These are phyloP conservation scores for Mortierella polycephala DNA, from an alignment of 371 early-diverging fungal species.

Conservation along the genomic window DNA sequence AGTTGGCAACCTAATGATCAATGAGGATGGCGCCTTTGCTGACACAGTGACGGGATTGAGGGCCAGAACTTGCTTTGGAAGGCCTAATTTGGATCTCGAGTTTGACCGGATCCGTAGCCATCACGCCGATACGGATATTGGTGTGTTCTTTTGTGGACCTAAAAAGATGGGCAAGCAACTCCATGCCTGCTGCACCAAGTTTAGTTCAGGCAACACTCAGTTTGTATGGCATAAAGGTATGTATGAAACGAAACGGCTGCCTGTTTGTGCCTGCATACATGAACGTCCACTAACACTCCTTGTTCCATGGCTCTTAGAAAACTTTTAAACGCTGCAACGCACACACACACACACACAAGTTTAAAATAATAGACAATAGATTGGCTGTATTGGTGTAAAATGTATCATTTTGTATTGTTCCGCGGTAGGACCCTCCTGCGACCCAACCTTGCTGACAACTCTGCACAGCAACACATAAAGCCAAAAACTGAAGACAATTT, in stretches of 20 bases:
- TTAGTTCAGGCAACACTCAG: constrained; percentile 23
- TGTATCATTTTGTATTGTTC: too few species aligned
- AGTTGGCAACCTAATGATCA: constrained; percentile 61
- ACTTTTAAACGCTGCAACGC: too few species aligned
- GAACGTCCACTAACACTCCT: too few species aligned
- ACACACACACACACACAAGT: too few species aligned
- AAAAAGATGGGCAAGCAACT: constrained; percentile 57
- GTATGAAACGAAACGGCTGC: not conserved
- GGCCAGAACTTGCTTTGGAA: constrained; percentile 66
- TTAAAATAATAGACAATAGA: too few species aligned
- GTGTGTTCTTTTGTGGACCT: constrained; percentile 72
- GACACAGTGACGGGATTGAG: constrained; percentile 67
- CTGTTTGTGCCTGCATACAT: not conserved
- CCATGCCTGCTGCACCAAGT: constrained; percentile 48
- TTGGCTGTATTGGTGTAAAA: too few species aligned
- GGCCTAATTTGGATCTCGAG: constrained; percentile 62
- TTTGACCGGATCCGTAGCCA: constrained; percentile 58
- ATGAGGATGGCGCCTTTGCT: constrained; percentile 58
- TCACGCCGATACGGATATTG: constrained; percentile 61
- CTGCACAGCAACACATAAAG: too few species aligned
- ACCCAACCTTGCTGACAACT: too few species aligned
- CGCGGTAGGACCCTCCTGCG: too few species aligned
- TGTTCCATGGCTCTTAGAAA: not conserved
- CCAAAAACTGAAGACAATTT: too few species aligned
- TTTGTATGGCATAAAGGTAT: constrained; percentile 42